Conservation (phyloP, 192 early-diverging fungal species). For the Rhizophagus sp. region DNA sequence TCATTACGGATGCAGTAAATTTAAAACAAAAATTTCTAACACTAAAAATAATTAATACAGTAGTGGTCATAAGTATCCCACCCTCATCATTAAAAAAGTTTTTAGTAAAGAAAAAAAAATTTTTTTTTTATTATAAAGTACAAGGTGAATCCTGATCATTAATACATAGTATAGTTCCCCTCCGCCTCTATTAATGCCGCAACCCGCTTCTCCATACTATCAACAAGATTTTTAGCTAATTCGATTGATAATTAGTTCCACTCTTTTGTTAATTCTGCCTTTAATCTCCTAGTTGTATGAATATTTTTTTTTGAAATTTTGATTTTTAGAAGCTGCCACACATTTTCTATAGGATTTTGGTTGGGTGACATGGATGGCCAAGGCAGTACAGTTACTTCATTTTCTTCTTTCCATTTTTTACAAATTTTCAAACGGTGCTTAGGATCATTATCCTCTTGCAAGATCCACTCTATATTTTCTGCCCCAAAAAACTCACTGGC, state of each 20-base stretch:
- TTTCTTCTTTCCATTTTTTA: neutral
- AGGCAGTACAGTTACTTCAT: neutral
- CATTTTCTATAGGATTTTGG: too few relatives aligned
- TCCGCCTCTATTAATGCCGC: neutral
- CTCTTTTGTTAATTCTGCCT: neutral
- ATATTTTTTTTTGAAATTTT: constrained; percentile 21
- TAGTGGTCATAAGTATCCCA: too few relatives aligned
- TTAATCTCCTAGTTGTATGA: neutral
- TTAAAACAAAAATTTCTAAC: too few relatives aligned
- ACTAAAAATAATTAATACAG: too few relatives aligned
- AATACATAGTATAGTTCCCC: constrained; percentile 15
- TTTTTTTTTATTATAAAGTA: too few relatives aligned
- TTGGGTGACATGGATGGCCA: too few relatives aligned
- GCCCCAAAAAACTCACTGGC: too few relatives aligned
- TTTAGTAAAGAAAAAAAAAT: too few relatives aligned
- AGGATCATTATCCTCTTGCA: too few relatives aligned
- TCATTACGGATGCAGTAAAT: too few relatives aligned
- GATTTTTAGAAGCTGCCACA: neutral
- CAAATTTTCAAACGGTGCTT: neutral
- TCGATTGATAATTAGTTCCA: neutral
- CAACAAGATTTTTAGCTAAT: neutral
- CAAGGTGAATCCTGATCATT: neutral
- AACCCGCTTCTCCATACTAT: neutral
- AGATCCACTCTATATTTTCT: too few relatives aligned
- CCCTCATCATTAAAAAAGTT: too few relatives aligned